phyloP scores from a whole-genome alignment of 108 stramenopile genomes.

The Nitzschia sp. region DNA sequence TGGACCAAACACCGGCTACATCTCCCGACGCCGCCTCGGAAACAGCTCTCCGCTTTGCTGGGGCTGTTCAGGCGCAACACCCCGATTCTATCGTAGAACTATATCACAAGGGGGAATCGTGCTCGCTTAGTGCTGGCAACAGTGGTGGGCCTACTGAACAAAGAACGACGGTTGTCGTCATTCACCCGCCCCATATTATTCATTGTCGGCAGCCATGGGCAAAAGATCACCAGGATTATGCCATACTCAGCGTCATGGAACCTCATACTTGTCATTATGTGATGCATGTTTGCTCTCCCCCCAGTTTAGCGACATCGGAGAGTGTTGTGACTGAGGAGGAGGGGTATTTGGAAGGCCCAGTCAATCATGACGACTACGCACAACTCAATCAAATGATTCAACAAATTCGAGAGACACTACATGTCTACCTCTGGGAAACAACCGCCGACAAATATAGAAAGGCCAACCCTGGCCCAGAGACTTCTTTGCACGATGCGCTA shows the following conservation, averaged over 20 bases:
- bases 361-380: conserved; percentile 9
- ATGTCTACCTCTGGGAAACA: conserved; percentile 25
- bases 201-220: conserved; percentile 1
- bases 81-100: conserved; percentile 18
- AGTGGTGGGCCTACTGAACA: neutral
- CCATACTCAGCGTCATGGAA: conserved; percentile 29
- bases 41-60: neutral
- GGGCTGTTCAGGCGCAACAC: conserved; percentile 4
- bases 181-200: conserved; percentile 8
- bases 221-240: neutral
- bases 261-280: conserved; percentile 25
- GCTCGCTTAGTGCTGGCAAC: neutral
- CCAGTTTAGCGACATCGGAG: neutral
- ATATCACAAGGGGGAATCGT: conserved; percentile 27
- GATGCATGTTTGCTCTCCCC: conserved; percentile 27
- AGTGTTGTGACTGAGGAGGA: neutral
- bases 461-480: conserved; percentile 14
- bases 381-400: conserved; percentile 13
- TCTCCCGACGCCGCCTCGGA: neutral
- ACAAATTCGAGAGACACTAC: conserved; percentile 13
- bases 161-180: conserved; percentile 22
- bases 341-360: neutral
- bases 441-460: conserved; percentile 5
- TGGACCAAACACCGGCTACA: neutral
- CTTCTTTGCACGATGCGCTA: conserved; percentile 27